Evolutionary conservation across 371 early-diverging fungal genomes (phyloP).

Genomic region (Apophysomyces elegans): DNA sequence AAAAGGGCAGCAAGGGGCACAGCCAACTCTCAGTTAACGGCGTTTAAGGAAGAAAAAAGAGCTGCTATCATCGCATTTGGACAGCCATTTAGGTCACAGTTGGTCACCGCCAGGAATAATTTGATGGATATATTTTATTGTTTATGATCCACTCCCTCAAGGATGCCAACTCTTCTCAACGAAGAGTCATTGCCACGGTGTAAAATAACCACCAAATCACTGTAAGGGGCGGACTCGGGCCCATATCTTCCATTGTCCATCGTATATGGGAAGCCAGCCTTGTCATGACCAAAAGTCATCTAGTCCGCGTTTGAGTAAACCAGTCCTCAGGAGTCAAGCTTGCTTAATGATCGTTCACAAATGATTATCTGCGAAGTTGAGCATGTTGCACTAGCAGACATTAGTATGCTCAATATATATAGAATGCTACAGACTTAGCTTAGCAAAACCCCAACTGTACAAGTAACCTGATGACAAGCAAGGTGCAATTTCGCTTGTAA

Average conservation of each 20-base stretch:
- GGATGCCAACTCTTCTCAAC: neutral
- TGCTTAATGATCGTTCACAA: neutral
- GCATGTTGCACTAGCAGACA: neutral
- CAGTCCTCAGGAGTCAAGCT: neutral
- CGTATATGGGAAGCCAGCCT: slow-evolving; percentile 1
- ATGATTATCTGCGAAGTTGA: neutral
- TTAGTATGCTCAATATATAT: neutral
- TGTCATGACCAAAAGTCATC: neutral
- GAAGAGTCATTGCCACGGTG: neutral
- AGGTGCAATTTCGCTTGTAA: neutral
- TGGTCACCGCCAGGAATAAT: neutral
- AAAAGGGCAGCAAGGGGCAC: too few species aligned
- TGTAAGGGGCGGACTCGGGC: neutral
- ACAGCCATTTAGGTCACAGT: neutral
- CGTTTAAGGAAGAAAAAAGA: neutral
- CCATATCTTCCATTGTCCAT: neutral
- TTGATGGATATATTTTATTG: too few species aligned
- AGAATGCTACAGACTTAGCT: neutral
- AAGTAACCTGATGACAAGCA: neutral
- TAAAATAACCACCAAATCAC: neutral
- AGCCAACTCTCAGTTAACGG: too few species aligned
- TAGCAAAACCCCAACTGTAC: neutral
- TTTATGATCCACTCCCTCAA: neutral
- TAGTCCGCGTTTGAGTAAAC: neutral
- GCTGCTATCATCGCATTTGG: neutral